Evolutionary conservation across 352 stramenopile species (phyloP), one percentile per base, ranked within the genome.

Genomic region (Phytopythium ostracodes): DNA sequence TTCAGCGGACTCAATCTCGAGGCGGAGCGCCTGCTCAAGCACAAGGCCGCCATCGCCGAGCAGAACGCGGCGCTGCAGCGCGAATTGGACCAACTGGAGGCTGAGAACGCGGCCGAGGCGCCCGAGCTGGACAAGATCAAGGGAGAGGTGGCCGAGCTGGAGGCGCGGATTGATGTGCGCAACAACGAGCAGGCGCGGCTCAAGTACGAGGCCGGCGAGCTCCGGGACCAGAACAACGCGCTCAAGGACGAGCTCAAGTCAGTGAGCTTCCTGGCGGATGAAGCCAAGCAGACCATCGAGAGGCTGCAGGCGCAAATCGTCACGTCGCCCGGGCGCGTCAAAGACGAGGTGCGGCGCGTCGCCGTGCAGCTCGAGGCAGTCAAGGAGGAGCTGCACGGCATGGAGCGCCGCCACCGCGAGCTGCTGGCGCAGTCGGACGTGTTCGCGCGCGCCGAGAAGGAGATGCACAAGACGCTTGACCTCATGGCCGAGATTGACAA

Each of bases 121-220:
- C 86, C 86, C 7, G 82, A 70, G 63, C 73, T 90, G 38, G 61
- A 68, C 17, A 70, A 89, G 63, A 62, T 98, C 14, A 84, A 81
- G 14, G 62, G 76, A 1, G 93, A 98, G 60, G 95, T 89, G 38
- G 71, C 75, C n/a, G 73, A 87, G 35, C 72, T 97, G 2, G 90
- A 98, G 60, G 66, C 65, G 9, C 83, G 97, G 54, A 98, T 98
- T 68, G 87, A 97, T 40, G 72, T 76, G 52, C 75, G 96, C 29
- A 98, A 98, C 64, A 91, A 91, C 60, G 69, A 90, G 22, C 96
- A 98, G 66, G 78, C 91, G 0, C 77, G 90, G 14, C 79, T 97
- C 62, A 81, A 84, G 36, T 83, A 96, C 65, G 83, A 98, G 65
- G 89, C 72, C 7, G 71, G 72, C 44, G 73, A 87, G 62, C 72